Evolutionary conservation across 108 stramenopile genomes (phyloP).

Genomic region (Aurantiochytrium sp.): DNA sequence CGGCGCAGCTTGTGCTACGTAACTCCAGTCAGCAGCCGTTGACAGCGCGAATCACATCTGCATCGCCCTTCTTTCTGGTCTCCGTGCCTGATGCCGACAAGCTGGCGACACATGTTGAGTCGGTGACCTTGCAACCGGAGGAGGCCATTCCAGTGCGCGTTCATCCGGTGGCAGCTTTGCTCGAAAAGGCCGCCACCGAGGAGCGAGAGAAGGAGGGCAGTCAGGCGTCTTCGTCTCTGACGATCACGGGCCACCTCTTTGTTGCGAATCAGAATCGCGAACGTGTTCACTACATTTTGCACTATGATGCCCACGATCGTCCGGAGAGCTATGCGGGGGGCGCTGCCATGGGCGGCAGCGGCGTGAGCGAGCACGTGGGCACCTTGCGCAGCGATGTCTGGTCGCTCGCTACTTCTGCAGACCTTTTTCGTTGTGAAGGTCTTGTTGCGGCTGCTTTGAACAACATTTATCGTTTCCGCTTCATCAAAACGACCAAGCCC

Average conservation of each 20-base stretch:
- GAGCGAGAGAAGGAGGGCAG: neutral
- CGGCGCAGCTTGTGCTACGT: neutral
- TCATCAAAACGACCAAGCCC: neutral
- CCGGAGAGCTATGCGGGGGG: neutral
- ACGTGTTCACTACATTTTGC: neutral
- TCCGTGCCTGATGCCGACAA: neutral
- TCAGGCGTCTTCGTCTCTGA: neutral
- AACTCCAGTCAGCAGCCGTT: neutral
- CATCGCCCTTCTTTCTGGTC: neutral
- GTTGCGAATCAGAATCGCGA: neutral
- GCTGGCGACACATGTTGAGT: neutral
- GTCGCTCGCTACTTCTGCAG: neutral
- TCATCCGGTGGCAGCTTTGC: neutral
- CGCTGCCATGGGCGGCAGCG: too few relatives aligned
- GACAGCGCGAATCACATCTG: neutral
- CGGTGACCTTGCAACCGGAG: neutral
- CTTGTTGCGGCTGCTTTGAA: neutral
- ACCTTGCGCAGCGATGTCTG: neutral
- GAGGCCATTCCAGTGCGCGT: neutral
- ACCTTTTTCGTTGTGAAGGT: neutral
- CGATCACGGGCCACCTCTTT: neutral
- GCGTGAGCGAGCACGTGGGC: too few relatives aligned
- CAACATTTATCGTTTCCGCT: neutral
- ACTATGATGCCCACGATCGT: neutral
- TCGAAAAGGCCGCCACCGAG: neutral